Evolutionary conservation across 192 early-diverging fungal species (phyloP).

Genomic region (Coemansia sp.): DNA sequence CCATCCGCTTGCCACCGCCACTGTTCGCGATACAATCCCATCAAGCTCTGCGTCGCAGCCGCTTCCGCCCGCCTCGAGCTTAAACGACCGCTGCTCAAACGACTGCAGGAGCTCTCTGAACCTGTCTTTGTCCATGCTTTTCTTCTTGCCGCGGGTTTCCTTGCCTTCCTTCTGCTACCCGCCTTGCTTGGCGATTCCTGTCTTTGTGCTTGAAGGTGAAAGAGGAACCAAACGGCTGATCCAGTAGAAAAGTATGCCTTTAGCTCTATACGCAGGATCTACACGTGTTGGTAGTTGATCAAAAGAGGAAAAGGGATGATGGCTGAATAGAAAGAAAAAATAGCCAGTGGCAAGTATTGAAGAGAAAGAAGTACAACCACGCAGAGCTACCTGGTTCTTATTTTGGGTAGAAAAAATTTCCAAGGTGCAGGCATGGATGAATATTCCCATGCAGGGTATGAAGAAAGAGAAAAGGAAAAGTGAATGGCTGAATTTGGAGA

Average conservation of each 20-base stretch:
- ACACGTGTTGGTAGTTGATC: not conserved
- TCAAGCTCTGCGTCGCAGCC: conserved; percentile 27
- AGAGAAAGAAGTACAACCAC: too few species aligned
- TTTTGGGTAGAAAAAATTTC: too few species aligned
- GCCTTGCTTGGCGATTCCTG: not conserved
- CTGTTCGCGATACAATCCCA: conserved; percentile 13
- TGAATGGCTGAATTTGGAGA: too few species aligned
- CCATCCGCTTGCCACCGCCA: not conserved
- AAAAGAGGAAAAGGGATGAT: too few species aligned
- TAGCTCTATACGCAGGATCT: not conserved
- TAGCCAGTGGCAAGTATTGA: too few species aligned
- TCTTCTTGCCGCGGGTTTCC: not conserved
- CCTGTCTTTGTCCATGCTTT: conserved; percentile 49
- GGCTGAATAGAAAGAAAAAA: too few species aligned
- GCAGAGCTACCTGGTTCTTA: too few species aligned
- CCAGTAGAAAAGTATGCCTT: not conserved
- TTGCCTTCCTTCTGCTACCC: not conserved
- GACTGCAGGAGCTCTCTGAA: conserved; percentile 50
- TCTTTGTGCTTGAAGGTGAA: not conserved
- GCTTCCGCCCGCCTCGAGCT: conserved; percentile 33
- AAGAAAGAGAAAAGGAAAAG: too few species aligned
- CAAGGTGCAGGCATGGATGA: too few species aligned
- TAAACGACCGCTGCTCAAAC: conserved; percentile 52
- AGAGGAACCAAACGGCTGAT: not conserved
- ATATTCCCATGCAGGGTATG: too few species aligned